A percentile compares a stretch with the other conserved stretches of the same genome.
These are phyloP conservation scores for Mimosa pudica DNA, from an alignment of 306 rosid species.

Conservation along the genomic window DNA sequence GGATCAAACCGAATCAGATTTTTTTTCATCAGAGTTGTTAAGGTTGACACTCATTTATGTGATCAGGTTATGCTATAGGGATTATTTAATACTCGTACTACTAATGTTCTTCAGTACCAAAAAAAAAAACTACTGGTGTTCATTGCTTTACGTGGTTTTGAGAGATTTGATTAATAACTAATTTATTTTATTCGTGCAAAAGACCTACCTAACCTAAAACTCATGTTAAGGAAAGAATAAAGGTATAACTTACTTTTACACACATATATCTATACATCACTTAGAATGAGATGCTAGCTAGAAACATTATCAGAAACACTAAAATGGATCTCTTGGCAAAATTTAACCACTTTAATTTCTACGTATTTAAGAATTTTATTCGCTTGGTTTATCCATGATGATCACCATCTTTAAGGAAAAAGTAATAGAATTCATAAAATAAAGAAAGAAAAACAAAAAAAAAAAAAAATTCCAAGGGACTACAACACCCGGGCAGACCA, in stretches of 20 bases:
- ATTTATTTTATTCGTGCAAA: not conserved
- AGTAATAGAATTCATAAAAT: too few relatives aligned
- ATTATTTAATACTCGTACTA: not conserved
- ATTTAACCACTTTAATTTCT: not conserved
- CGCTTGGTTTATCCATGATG: not conserved
- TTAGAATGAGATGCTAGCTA: not conserved
- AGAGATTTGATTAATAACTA: not conserved
- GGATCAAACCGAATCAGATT: not conserved
- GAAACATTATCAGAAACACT: too few relatives aligned
- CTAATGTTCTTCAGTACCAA: too few relatives aligned
- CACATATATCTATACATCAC: not conserved
- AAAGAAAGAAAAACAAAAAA: too few relatives aligned
- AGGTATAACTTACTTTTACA: not conserved
- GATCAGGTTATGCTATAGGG: not conserved
- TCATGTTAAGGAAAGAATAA: constrained; percentile 3
- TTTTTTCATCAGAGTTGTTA: not conserved
- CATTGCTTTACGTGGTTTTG: not conserved
- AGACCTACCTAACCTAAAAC: not conserved
- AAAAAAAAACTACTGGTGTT: too few relatives aligned
- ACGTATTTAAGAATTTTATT: not conserved
- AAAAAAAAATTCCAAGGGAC: too few relatives aligned
- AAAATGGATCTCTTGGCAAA: not conserved
- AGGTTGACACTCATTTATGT: not conserved
- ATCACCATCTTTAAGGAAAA: too few relatives aligned
- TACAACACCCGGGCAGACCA: too few relatives aligned